A percentile compares a stretch with the other conserved stretches of the same genome.
Evolutionary conservation across 495 filamentous ascomycete species (phyloP).

Genomic region (Annulohypoxylon maeteangense): DNA sequence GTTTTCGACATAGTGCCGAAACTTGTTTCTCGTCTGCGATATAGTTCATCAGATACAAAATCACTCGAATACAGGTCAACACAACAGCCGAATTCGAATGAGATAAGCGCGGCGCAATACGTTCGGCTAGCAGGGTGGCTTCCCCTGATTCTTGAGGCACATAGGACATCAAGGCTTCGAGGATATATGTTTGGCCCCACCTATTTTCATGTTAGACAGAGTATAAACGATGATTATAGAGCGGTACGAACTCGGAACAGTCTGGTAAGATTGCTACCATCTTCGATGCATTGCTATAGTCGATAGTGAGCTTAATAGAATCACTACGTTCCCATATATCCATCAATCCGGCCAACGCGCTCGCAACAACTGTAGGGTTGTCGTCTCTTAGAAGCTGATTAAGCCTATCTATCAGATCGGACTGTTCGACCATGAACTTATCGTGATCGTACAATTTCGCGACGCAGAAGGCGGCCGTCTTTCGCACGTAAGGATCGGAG

Average conservation of each 20-base stretch:
- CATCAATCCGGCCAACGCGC: conserved; percentile 89
- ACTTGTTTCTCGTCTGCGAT: conserved; percentile 94
- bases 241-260: conserved; percentile 86
- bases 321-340: conserved; percentile 99
- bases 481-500: conserved; percentile 94
- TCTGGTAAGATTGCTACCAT: conserved; percentile 96
- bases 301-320: conserved; percentile 96
- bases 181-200: conserved; percentile 99
- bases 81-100: conserved; percentile 98
- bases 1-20: conserved; percentile 85
- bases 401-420: conserved; percentile 90
- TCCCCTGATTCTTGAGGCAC: conserved; percentile 91
- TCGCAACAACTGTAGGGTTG: conserved; percentile 96
- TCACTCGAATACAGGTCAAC: conserved; percentile 92
- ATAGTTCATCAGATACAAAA: conserved; percentile 99
- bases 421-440: conserved; percentile 84
- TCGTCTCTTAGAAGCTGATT: conserved; percentile 93
- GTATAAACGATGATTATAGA: neutral
- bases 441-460: conserved; percentile 99
- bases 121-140: conserved; percentile 88
- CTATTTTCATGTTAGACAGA: conserved; percentile 59
- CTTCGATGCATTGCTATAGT: conserved; percentile 96
- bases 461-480: conserved; percentile 95
- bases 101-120: conserved; percentile 91
- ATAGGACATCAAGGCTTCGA: conserved; percentile 98